Conservation (phyloP, 805 yeast genomes). For the Hagleromyces aurorensis region DNA sequence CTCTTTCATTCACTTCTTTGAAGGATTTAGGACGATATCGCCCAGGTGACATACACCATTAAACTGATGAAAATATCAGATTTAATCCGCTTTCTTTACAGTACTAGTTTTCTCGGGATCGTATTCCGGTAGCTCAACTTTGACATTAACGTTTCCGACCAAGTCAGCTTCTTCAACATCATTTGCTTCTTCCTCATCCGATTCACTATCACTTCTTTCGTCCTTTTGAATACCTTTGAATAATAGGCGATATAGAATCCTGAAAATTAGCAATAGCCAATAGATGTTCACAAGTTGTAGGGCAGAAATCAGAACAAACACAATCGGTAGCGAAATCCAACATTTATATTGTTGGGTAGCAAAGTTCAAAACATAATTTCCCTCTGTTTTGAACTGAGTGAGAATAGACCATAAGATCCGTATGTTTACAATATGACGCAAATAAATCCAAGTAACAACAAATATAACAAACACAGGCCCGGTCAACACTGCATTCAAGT, state of each 20-base stretch:
- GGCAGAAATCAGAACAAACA: slow-evolving; percentile 67
- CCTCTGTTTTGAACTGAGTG: slow-evolving; percentile 82
- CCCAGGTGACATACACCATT: too few species aligned
- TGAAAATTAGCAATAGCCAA: slow-evolving; percentile 78
- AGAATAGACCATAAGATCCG: slow-evolving; percentile 74
- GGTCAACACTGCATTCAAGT: slow-evolving; percentile 58
- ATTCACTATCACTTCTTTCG: slow-evolving; percentile 84
- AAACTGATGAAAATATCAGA: too few species aligned
- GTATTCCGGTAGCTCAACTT: slow-evolving; percentile 1
- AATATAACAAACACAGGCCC: slow-evolving; percentile 65
- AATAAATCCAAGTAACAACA: slow-evolving; percentile 69
- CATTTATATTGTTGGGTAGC: slow-evolving; percentile 92
- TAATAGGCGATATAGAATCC: slow-evolving; percentile 65
- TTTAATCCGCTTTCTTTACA: too few species aligned
- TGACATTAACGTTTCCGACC: slow-evolving; percentile 3
- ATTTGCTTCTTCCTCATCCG: slow-evolving; percentile 35
- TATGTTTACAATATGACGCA: slow-evolving; percentile 81
- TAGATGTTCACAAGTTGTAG: slow-evolving; percentile 79
- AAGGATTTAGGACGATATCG: too few species aligned
- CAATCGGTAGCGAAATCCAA: slow-evolving; percentile 89
- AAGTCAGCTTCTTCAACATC: slow-evolving; percentile 12
- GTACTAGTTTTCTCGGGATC: too few species aligned
- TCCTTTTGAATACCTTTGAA: slow-evolving; percentile 57
- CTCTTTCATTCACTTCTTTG: neutral
- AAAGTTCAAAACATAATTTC: slow-evolving; percentile 74